Evolutionary conservation across 306 rosid species (phyloP).

Genomic region (Leucaena leucocephala): DNA sequence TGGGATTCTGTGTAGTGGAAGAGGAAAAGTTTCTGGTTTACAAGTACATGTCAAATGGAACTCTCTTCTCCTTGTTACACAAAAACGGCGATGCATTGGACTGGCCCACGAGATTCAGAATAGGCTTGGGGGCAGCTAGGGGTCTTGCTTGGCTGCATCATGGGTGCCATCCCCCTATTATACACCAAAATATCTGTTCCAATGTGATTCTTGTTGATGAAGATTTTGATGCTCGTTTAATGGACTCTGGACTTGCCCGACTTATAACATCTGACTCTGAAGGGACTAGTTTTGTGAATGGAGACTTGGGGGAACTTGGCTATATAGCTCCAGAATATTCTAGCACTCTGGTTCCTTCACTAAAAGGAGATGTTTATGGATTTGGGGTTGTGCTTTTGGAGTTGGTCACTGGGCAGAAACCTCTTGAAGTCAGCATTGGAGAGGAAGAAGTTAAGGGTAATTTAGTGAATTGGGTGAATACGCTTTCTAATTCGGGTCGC

Average conservation of each 20-base stretch:
- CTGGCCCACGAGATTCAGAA: slow-evolving; percentile 83
- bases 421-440: slow-evolving; percentile 67
- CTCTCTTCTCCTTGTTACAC: slow-evolving; percentile 75
- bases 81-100: slow-evolving; percentile 58
- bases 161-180: slow-evolving; percentile 85
- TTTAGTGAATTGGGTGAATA: slow-evolving; percentile 86
- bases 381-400: slow-evolving; percentile 94
- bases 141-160: slow-evolving; percentile 98
- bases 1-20: slow-evolving; percentile 86
- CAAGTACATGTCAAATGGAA: slow-evolving; percentile 87
- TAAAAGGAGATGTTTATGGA: slow-evolving; percentile 90
- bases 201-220: slow-evolving; percentile 86
- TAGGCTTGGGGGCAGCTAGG: slow-evolving; percentile 87
- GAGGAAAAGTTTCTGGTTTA: slow-evolving; percentile 90
- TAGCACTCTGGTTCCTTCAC: slow-evolving; percentile 73
- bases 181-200: slow-evolving; percentile 89
- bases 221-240: slow-evolving; percentile 86
- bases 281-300: slow-evolving; percentile 68
- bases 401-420: slow-evolving; percentile 79
- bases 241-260: slow-evolving; percentile 91
- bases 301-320: slow-evolving; percentile 93
- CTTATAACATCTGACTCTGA: slow-evolving; percentile 69
- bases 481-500: slow-evolving; percentile 59
- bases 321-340: slow-evolving; percentile 92
- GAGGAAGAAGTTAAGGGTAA: slow-evolving; percentile 80